Conservation (phyloP, 305 asterid genomes). For the Fraxinus latifolia region DNA sequence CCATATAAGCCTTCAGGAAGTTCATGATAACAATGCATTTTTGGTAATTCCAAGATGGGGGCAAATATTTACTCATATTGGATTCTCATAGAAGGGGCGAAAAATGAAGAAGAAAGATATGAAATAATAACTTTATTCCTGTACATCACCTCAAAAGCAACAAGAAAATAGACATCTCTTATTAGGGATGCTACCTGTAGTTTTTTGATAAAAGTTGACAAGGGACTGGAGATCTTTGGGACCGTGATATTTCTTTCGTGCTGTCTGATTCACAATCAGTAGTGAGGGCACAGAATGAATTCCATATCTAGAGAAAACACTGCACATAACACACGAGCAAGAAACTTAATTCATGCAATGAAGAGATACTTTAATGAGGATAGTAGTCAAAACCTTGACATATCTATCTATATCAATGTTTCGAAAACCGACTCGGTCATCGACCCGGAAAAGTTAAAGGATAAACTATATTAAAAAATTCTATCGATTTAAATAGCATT, state of each 20-base stretch:
- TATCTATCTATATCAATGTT: neutral
- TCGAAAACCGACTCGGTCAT: neutral
- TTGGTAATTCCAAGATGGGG: neutral
- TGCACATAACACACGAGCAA: constrained; percentile 22
- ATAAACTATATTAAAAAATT: no score
- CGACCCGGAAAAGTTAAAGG: neutral
- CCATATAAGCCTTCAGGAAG: constrained; percentile 7
- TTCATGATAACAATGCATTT: constrained; percentile 6
- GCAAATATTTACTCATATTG: neutral
- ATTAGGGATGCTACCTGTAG: constrained; percentile 43
- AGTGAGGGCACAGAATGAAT: constrained; percentile 69
- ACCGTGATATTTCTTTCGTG: constrained; percentile 46
- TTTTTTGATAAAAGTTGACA: constrained; percentile 45
- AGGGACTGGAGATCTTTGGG: constrained; percentile 52
- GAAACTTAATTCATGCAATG: constrained; percentile 11
- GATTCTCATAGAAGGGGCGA: neutral
- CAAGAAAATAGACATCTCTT: neutral
- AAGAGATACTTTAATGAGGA: neutral
- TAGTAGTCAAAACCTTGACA: neutral
- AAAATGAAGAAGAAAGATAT: neutral
- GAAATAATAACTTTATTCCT: neutral
- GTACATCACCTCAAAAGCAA: neutral
- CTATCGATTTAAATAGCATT: neutral
- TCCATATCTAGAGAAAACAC: constrained; percentile 70
- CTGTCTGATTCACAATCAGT: constrained; percentile 46